Evolutionary conservation across 805 yeast species (phyloP), one percentile per base, ranked within the genome.

Genomic region (Ogataea philodendri): DNA sequence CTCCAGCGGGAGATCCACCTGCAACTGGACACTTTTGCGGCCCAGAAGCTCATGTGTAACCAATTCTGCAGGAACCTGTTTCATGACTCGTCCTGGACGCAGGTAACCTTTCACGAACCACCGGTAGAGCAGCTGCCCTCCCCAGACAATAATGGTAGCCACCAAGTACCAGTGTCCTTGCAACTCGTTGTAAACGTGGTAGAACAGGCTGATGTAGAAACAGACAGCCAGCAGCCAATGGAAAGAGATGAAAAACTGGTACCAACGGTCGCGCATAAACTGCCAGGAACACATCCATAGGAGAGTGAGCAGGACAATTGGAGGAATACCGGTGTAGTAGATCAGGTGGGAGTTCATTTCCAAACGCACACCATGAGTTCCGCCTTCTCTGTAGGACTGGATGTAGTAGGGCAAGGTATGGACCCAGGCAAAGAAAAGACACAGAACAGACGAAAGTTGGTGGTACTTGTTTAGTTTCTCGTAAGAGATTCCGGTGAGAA

Each of bases 221-320:
- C 69, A 77, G 23, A 71, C 46, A 0, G 74, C 81, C 29, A 65
- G 44, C 9, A 70, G 43, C 81, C 81, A 76, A 52, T 76, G 82
- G 7, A 65, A 32, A 41, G 73, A 76, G 39, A 67, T 55, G 49
- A 74, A 76, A 1, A 62, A 44, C 48, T 76, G 81, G 46, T 76
- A 75, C 28, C 55, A 48, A n/a, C 41, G 30, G n/a, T 55, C 58
- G 41, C 81, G 58, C 26, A 74, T 43, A 32, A 54, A 44, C 3
- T 69, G 57, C 21, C 69, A 64, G 5, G 75, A 67, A 13, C 60
- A 54, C 11, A 69, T 36, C 46, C 78, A 70, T 22, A 76, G 52
- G 30, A 69, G 44, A 1, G 67, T 57, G 13, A 76, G 50, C 9
- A 69, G 57, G 1, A 73, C 53, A 10, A 73, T 44, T 4, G 81